These are phyloP conservation scores for Phytophthora brassicae DNA, from an alignment of 352 stramenopile genomes.

Conservation along the genomic window DNA sequence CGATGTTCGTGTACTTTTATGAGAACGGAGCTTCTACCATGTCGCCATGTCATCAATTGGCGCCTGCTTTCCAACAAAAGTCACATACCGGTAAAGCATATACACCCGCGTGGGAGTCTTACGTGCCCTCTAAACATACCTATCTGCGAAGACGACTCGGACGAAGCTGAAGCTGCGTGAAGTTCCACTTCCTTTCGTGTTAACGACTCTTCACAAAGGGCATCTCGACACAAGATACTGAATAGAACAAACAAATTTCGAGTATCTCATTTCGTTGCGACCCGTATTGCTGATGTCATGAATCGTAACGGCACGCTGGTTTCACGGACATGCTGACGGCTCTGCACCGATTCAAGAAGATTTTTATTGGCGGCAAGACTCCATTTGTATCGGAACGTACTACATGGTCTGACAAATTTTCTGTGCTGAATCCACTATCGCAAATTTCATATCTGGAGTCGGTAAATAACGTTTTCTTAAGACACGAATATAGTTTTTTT, in stretches of 20 bases:
- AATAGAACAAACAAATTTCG: no score
- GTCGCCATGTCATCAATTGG: constrained; percentile 3
- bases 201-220: background rate
- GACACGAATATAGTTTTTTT: no score
- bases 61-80: background rate
- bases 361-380: background rate
- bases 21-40: no score
- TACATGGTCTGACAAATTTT: background rate
- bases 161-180: background rate
- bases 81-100: background rate
- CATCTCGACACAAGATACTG: background rate
- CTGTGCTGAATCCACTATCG: background rate
- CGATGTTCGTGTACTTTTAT: no score
- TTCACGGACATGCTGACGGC: background rate
- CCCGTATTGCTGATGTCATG: no score
- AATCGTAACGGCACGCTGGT: background rate
- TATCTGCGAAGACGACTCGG: background rate
- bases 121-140: background rate
- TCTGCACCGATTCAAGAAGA: background rate
- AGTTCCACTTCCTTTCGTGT: background rate
- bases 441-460: background rate
- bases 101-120: constrained; percentile 1
- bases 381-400: background rate
- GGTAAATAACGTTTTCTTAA: background rate
- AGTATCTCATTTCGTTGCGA: no score